A percentile compares a stretch with the other conserved stretches of the same genome.
Conservation (phyloP, 768 basidiomycete species). For the Boletus tylopilopsis region DNA sequence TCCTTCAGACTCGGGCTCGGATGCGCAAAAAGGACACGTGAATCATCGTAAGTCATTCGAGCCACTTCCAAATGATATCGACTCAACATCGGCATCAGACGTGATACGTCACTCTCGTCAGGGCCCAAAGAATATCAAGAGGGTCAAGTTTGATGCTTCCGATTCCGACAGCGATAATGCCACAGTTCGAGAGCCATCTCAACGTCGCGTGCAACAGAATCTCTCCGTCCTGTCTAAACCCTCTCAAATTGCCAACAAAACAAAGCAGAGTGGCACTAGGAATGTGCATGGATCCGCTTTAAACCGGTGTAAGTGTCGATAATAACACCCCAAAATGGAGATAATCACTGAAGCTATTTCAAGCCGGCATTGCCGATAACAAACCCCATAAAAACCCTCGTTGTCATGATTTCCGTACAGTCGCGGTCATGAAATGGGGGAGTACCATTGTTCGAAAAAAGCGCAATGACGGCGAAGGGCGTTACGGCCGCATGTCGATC, state of each 20-base stretch:
- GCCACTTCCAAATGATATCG: background rate
- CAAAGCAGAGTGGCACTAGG: background rate
- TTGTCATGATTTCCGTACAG: background rate
- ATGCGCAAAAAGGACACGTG: background rate
- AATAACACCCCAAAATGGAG: background rate
- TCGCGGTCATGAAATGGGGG: slow-evolving; percentile 3
- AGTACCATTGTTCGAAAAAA: slow-evolving; percentile 5
- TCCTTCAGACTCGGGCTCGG: slow-evolving; percentile 18
- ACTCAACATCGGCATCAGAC: slow-evolving; percentile 3
- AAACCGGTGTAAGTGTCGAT: slow-evolving; percentile 13
- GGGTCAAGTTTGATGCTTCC: slow-evolving; percentile 14
- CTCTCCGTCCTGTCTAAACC: background rate
- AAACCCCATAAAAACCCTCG: slow-evolving; percentile 6
- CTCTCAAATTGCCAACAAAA: background rate
- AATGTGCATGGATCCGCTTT: slow-evolving; percentile 1
- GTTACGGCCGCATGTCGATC: slow-evolving; percentile 20
- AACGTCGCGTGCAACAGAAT: slow-evolving; percentile 1
- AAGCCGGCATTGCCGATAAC: slow-evolving; percentile 9
- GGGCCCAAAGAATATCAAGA: slow-evolving; percentile 5
- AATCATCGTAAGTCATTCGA: slow-evolving; percentile 2
- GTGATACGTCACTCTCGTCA: background rate
- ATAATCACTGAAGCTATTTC: background rate
- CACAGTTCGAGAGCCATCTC: slow-evolving; percentile 10
- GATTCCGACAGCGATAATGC: slow-evolving; percentile 14
- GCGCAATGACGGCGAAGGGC: background rate